Base-by-base conservation (phyloP, 2,329 filamentous ascomycete species). In the Alternaria alternata region DNA sequence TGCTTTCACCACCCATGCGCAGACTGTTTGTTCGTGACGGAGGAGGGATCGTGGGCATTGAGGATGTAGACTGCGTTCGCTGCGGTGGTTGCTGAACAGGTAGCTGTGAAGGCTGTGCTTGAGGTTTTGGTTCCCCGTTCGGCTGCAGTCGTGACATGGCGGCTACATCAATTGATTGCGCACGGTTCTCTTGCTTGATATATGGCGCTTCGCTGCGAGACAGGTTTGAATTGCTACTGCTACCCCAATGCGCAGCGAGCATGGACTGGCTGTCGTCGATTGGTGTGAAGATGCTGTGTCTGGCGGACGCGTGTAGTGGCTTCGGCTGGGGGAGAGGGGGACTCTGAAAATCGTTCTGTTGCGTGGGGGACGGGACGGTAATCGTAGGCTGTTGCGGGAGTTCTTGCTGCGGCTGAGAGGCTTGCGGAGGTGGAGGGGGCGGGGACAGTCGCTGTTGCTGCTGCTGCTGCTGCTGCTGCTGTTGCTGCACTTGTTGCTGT, bases 231-330 rank as follows among this genome's bases (percentile, higher is more conserved):
- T 61, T 66, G 49, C 46, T 68, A 3, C 86, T 83, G 9, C 87
- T 73, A 26, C 81, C 82, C 82, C 82, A 89, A 76, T 97, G 93
- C 66, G 94, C 92, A 12, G 92, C 93, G 43, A 97, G 81, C 59
- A 97, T 90, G 1, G 94, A 97, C 49, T 92, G 87, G 70, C 91
- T 93, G 75, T 97, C 94, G 71, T 98, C 95, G 64, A 99, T 96
- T 0, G 95, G 95, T 0, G 95, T 99, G 75, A 98, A 98, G 61
- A 99, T 98, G 77, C 94, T 97, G 59, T 94, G 90, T 22, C 90
- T 90, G 76, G 94, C 94, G 34, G 84, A 80, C 34, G 81, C 78
- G 7, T 84, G 83, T 3, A 86, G 69, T 6, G 91, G 89, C 71
- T 90, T 91, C 2, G 90, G 89, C 64, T 91, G 81, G 67, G 57